phyloP scores from a whole-genome alignment of 108 stramenopile species.

The Chaetoceros tenuissimus region DNA sequence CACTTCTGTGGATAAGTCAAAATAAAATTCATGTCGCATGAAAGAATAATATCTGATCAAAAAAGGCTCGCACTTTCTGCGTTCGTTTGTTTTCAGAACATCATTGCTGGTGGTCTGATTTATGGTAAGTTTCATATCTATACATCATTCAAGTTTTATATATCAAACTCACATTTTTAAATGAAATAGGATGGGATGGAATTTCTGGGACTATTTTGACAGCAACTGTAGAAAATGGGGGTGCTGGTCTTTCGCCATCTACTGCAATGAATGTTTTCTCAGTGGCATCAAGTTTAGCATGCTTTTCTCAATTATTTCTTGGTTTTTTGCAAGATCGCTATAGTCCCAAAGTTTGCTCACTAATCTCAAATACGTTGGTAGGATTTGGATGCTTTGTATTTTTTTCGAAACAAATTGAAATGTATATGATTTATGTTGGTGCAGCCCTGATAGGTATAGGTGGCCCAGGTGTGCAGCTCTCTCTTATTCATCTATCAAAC shows the following conservation, averaged over 20 bases:
- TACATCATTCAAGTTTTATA: too few relatives aligned
- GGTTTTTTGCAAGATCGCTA: slow-evolving; percentile 22
- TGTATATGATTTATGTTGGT: neutral
- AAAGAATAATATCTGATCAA: too few relatives aligned
- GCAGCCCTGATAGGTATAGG: slow-evolving; percentile 20
- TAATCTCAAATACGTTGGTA: slow-evolving; percentile 8
- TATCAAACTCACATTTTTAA: too few relatives aligned
- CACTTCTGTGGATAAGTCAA: too few relatives aligned
- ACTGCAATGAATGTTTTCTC: slow-evolving; percentile 20
- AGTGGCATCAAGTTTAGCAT: slow-evolving; percentile 14
- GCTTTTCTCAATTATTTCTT: slow-evolving; percentile 19
- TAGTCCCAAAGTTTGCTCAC: slow-evolving; percentile 22
- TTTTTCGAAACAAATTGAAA: neutral
- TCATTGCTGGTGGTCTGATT: slow-evolving; percentile 21
- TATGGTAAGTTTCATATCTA: too few relatives aligned
- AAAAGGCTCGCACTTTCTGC: too few relatives aligned
- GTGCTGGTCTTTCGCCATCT: slow-evolving; percentile 15
- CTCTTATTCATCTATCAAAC: slow-evolving; percentile 29
- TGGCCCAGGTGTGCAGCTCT: slow-evolving; percentile 19
- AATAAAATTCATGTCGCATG: too few relatives aligned
- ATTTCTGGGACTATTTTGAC: slow-evolving; percentile 25
- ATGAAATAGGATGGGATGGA: slow-evolving; percentile 40
- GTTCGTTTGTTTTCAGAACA: slow-evolving; percentile 25
- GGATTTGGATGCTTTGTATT: slow-evolving; percentile 17
- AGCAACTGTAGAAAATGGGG: slow-evolving; percentile 14